Evolutionary conservation across 1,284 basidiomycete genomes (phyloP).

Genomic region (Cutaneotrichosporon cutaneum): DNA sequence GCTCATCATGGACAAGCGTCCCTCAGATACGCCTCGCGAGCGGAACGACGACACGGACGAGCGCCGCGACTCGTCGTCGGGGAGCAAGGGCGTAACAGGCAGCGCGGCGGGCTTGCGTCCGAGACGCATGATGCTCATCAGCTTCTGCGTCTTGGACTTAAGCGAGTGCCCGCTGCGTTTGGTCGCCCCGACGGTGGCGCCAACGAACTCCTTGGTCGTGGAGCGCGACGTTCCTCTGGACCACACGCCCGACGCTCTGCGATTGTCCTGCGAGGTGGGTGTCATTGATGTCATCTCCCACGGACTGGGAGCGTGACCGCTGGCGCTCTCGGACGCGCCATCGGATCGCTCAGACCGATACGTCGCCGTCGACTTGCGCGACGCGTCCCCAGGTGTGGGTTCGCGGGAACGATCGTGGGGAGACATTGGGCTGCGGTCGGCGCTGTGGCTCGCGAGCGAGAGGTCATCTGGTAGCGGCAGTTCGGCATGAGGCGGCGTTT

Average conservation of each 20-base stretch:
- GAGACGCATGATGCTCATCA: constrained; percentile 40
- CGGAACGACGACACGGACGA: constrained; percentile 32
- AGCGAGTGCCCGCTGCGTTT: constrained; percentile 11
- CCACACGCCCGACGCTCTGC: neutral
- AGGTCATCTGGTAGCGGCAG: neutral
- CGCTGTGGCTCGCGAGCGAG: neutral
- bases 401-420: neutral
- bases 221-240: neutral
- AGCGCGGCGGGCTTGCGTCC: constrained; percentile 2
- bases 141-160: constrained; percentile 42
- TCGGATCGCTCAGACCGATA: neutral
- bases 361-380: constrained; percentile 6
- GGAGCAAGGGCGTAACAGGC: neutral
- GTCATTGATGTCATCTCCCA: neutral
- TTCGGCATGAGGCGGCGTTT: neutral
- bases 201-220: neutral
- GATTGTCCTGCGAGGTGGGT: neutral
- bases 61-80: constrained; percentile 19
- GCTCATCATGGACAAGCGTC: constrained; percentile 4
- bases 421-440: neutral
- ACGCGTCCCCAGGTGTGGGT: neutral
- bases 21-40: constrained; percentile 15
- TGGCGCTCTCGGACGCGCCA: neutral
- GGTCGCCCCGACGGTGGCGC: neutral
- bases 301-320: neutral